These are phyloP conservation scores for Gremmenia infestans DNA, from an alignment of 2,329 filamentous ascomycete species.

Conservation along the genomic window DNA sequence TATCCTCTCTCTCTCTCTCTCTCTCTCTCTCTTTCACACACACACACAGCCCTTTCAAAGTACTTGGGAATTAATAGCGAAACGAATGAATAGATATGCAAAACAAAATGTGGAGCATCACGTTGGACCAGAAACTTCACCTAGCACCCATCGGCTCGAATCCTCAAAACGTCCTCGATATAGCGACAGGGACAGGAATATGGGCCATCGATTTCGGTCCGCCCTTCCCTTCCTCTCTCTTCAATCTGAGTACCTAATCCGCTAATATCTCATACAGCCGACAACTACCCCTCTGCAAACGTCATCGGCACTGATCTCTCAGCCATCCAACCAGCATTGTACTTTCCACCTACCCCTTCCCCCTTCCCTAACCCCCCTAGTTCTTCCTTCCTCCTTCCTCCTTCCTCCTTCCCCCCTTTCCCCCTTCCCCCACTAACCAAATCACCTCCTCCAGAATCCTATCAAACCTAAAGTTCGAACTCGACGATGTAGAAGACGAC, in stretches of 20 bases:
- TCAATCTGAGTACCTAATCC: not conserved
- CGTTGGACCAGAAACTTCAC: conserved; percentile 7
- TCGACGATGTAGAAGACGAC: conserved; percentile 46
- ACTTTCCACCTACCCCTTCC: not conserved
- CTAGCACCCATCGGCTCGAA: conserved; percentile 15
- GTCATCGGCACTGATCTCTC: conserved; percentile 30
- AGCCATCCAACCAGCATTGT: conserved; percentile 27
- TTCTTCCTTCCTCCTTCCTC: not conserved
- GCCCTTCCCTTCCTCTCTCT: conserved; percentile 6
- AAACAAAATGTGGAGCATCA: conserved; percentile 10
- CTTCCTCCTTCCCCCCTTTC: not conserved
- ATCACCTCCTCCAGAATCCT: conserved; percentile 26
- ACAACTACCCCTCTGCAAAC: conserved; percentile 25
- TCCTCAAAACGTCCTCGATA: conserved; percentile 7
- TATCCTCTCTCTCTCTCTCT: no score
- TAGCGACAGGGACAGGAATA: conserved; percentile 35
- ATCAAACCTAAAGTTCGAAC: conserved; percentile 47
- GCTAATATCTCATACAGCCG: not conserved
- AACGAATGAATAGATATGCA: conserved; percentile 11
- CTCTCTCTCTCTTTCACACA: no score
- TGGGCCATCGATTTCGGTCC: conserved; percentile 23
- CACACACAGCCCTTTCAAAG: not conserved
- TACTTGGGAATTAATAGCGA: not conserved
- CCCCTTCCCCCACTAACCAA: not conserved
- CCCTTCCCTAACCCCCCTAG: no score